Conservation (phyloP, 2,329 filamentous ascomycete genomes). For the Drechmeria coniospora region DNA sequence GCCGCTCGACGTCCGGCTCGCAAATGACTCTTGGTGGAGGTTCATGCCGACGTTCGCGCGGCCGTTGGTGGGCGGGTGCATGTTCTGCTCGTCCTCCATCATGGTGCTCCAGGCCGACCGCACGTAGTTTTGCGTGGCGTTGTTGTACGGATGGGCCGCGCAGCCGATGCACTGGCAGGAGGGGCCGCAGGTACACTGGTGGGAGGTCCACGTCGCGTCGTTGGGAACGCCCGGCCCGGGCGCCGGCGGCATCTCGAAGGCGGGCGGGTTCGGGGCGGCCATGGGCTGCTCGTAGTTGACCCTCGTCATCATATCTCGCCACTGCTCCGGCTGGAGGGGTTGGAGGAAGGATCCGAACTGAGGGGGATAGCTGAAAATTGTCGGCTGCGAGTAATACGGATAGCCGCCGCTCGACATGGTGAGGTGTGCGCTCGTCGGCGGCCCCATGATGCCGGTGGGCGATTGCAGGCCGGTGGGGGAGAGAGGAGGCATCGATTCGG, state of each 20-base stretch:
- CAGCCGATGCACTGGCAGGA: conserved; percentile 54
- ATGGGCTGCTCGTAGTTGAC: conserved; percentile 21
- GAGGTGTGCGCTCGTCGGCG: conserved; percentile 19
- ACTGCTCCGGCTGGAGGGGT: conserved; percentile 37
- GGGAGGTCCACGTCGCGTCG: conserved; percentile 17
- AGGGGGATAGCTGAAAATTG: conserved; percentile 36
- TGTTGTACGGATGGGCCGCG: conserved; percentile 51
- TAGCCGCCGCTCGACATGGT: conserved; percentile 23
- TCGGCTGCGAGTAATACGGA: conserved; percentile 25
- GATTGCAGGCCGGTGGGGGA: conserved; percentile 7
- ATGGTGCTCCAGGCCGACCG: conserved; percentile 30
- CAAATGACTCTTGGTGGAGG: conserved; percentile 7
- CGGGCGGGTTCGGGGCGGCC: conserved; percentile 12
- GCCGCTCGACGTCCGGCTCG: conserved; percentile 8
- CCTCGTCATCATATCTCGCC: conserved; percentile 30
- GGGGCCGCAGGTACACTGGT: conserved; percentile 47
- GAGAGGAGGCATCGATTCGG: conserved; percentile 8
- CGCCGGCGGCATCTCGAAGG: conserved; percentile 11
- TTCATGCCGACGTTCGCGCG: conserved; percentile 9
- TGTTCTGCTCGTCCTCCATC: conserved; percentile 17
- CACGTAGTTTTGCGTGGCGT: conserved; percentile 40
- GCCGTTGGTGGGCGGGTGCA: conserved; percentile 8
- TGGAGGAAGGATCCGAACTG: conserved; percentile 39
- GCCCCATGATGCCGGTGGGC: conserved; percentile 17
- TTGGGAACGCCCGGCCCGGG: conserved; percentile 7